Evolutionary conservation across 1,284 basidiomycete species (phyloP).

Genomic region (Uromyces viciae-fabae): DNA sequence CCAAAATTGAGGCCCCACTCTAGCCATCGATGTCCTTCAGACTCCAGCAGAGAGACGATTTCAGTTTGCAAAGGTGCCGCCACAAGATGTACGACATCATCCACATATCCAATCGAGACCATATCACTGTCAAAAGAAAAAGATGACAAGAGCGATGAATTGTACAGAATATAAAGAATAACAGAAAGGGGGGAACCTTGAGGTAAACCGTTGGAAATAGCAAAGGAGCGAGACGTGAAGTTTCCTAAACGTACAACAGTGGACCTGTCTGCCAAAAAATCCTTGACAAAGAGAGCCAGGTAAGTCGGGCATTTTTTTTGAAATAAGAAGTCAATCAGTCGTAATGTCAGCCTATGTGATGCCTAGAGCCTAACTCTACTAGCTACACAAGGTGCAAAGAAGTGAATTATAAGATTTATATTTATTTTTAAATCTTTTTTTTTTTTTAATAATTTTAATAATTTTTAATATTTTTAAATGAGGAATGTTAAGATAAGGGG

Average conservation of each 20-base stretch:
- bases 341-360: too few species aligned
- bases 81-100: constrained; percentile 19
- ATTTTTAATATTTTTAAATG: too few species aligned
- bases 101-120: constrained; percentile 12
- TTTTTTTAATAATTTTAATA: too few species aligned
- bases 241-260: not conserved
- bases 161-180: constrained; percentile 28
- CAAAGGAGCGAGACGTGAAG: not conserved
- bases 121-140: not conserved
- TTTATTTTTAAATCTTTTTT: too few species aligned
- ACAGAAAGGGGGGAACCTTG: constrained; percentile 23
- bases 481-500: too few species aligned
- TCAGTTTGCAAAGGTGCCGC: not conserved
- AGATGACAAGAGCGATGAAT: not conserved
- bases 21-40: not conserved
- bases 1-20: not conserved
- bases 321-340: not conserved
- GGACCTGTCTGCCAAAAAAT: not conserved
- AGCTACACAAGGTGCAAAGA: too few species aligned
- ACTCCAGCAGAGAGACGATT: not conserved
- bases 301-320: not conserved
- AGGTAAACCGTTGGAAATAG: not conserved
- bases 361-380: too few species aligned
- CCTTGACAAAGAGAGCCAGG: not conserved
- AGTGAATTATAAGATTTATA: too few species aligned